Percentiles rank a stretch among this genome's conserved stretches.
Evolutionary conservation across 2,329 filamentous ascomycete species (phyloP).

Genomic region (Alternaria novae-zelandiae): DNA sequence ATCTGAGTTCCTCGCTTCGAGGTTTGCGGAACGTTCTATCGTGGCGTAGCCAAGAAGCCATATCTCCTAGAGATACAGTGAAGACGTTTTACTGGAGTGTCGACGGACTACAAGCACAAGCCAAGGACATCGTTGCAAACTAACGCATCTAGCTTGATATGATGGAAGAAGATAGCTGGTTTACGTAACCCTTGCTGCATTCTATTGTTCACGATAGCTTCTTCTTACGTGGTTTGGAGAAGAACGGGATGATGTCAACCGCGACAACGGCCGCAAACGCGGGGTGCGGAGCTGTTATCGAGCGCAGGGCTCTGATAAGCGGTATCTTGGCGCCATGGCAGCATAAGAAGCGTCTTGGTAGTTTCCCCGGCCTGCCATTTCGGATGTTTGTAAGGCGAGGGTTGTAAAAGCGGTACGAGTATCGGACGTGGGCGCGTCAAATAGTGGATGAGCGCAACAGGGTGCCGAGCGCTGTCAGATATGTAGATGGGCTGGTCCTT

Average conservation of each 20-base stretch:
- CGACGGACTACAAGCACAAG: not conserved
- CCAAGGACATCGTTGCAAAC: not conserved
- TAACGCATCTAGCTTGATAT: not conserved
- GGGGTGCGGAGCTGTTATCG: slow-evolving; percentile 10
- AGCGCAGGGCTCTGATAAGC: slow-evolving; percentile 5
- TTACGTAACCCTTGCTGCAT: not conserved
- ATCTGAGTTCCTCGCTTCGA: not conserved
- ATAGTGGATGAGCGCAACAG: not conserved
- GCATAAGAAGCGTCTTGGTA: slow-evolving; percentile 7
- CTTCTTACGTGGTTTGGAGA: not conserved
- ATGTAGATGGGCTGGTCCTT: not conserved
- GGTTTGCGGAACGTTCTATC: not conserved
- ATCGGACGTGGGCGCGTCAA: not conserved
- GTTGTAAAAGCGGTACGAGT: not conserved
- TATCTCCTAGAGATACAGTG: not conserved
- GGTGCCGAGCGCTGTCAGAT: not conserved
- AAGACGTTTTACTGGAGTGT: slow-evolving; percentile 1
- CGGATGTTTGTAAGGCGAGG: not conserved
- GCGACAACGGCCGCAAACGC: slow-evolving; percentile 3
- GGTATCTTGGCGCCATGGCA: slow-evolving; percentile 19
- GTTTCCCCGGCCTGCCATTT: not conserved
- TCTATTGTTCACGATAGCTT: not conserved
- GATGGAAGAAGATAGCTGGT: not conserved
- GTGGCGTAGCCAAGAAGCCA: not conserved
- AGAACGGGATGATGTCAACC: slow-evolving; percentile 5